Evolutionary conservation across 2,329 filamentous ascomycete species (phyloP).

Genomic region (Exophiala xenobiotica): DNA sequence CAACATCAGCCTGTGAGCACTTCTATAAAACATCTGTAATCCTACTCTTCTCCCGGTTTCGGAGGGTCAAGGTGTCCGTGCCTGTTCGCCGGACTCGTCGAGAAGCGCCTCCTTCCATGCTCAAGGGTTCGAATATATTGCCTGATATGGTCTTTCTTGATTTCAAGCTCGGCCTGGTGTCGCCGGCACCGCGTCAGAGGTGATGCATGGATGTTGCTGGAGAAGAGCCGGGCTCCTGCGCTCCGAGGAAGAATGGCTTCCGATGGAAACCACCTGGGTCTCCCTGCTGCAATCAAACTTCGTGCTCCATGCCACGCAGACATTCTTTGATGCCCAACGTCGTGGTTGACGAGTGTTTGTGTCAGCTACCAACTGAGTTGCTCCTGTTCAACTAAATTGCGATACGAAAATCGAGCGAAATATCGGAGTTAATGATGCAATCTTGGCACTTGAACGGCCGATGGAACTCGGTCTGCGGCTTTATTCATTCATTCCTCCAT

Average conservation of each 20-base stretch:
- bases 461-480: not conserved
- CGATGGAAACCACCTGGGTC: not conserved
- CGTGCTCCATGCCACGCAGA: not conserved
- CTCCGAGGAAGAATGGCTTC: not conserved
- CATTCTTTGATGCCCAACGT: not conserved
- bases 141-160: constrained; percentile 27
- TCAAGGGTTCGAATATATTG: constrained; percentile 30
- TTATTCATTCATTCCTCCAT: too few species aligned
- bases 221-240: constrained; percentile 3
- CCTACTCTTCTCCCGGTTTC: constrained; percentile 88
- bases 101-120: constrained; percentile 57
- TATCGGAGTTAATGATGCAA: not conserved
- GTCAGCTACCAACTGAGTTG: not conserved
- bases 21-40: constrained; percentile 17
- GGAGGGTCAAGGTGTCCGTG: constrained; percentile 84
- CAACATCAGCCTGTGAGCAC: constrained; percentile 6
- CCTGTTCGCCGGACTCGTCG: constrained; percentile 56
- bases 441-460: not conserved
- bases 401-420: not conserved
- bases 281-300: not conserved
- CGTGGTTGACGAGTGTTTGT: too few species aligned
- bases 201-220: constrained; percentile 7
- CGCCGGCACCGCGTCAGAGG: constrained; percentile 17
- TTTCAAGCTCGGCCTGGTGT: constrained; percentile 23
- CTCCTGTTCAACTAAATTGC: not conserved